Base-by-base conservation (phyloP, 441 rosid genomes). In the Populus hybrid region DNA sequence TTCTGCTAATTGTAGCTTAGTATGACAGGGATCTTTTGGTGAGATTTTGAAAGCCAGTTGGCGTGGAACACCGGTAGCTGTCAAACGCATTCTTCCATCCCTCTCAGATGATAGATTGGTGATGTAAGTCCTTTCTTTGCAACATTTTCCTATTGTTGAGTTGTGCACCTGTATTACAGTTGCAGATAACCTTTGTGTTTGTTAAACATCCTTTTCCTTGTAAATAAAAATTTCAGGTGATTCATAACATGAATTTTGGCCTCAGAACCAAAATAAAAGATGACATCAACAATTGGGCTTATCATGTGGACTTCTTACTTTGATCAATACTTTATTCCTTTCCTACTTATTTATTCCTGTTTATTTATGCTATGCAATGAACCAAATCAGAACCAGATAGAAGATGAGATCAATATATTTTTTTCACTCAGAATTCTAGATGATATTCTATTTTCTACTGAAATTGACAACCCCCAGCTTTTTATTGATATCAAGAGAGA, bases 1-100 rank as follows among this genome's bases (percentile, higher is more conserved):
- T 79, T 72, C 31, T 21, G 76, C 83, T 85, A 68, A 83, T 33
- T 70, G 28, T 83, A 74, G 70, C 21, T 81, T 53, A 66, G 83
- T 50, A 71, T 83, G 66, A 53, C 82, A 94, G 98, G 99, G 99
- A 21, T 96, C 99, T 53, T 96, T 96, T 84, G 99, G 99, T 78
- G 99, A 96, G 90, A 96, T 96, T 85, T 87, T 90, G 83, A 96
- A 86, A 87, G 98, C 98, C 33, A 77, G 70, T 81, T 94, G 98
- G 99, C 93, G 98, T 83, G 99, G 99, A 83, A 96, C 99, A 74
- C 98, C 98, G 0, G 98, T 96, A 56, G 99, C 98, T 67, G 87
- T 96, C 67, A 96, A 96, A 84, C 97, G 98, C 79, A 96, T 96
- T 80, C 98, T 96, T 77, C 98, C 99, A 29, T 92, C 97, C 29